Evolutionary conservation across 257 asterid species (phyloP).

Genomic region (Primulina tabacum): DNA sequence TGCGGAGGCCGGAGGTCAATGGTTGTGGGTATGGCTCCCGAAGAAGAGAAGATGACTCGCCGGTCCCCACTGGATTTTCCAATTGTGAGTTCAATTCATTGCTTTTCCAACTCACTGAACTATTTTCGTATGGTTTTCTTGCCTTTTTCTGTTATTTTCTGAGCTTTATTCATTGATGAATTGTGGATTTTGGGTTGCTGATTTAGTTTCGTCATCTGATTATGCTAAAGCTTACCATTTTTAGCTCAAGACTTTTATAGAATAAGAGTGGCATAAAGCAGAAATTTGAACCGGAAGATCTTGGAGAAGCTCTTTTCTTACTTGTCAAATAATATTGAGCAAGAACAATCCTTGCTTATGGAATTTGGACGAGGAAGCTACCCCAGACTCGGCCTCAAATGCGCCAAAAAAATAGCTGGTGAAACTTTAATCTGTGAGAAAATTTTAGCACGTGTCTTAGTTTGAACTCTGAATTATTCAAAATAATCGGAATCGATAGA

Average conservation of each 20-base stretch:
- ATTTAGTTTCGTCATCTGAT: not conserved
- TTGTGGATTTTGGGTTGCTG: too few relatives aligned
- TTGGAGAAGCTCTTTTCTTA: not conserved
- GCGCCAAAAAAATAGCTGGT: too few relatives aligned
- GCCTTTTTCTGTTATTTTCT: not conserved
- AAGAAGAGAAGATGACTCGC: conserved; percentile 91
- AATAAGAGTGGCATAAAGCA: not conserved
- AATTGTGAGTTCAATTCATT: conserved; percentile 36
- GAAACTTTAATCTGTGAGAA: not conserved
- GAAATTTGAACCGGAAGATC: not conserved
- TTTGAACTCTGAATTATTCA: not conserved
- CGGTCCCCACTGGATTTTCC: conserved; percentile 93
- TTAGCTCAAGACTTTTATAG: not conserved
- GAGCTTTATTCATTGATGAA: too few relatives aligned
- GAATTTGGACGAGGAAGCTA: not conserved
- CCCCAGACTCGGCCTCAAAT: not conserved
- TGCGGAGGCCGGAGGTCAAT: conserved; percentile 43
- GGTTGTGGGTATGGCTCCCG: conserved; percentile 88
- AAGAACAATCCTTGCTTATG: not conserved
- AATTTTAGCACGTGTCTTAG: not conserved
- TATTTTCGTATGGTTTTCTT: not conserved
- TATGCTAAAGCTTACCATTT: not conserved
- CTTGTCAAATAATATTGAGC: not conserved
- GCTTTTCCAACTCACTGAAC: not conserved
- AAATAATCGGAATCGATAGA: too few relatives aligned